phyloP scores from a whole-genome alignment of 371 early-diverging fungal species.

The Syncephalastrum sp. region DNA sequence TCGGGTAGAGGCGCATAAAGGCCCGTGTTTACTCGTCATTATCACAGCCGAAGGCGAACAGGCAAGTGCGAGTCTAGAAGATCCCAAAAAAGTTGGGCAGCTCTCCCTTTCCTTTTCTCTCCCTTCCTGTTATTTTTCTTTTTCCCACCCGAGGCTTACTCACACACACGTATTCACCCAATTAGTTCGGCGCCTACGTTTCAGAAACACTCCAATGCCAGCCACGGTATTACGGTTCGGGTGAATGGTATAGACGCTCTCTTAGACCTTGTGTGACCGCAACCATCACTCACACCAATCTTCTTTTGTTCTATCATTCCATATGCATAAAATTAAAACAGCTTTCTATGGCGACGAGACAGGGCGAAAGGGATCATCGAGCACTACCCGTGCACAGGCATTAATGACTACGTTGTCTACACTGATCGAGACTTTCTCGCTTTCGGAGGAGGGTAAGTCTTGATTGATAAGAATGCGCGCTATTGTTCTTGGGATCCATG shows the following conservation, averaged over 20 bases:
- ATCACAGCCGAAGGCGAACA: slow-evolving; percentile 36
- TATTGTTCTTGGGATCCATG: neutral
- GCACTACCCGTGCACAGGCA: slow-evolving; percentile 31
- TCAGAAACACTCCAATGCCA: slow-evolving; percentile 27
- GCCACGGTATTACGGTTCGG: slow-evolving; percentile 36
- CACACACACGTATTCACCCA: no score
- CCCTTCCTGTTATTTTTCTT: neutral
- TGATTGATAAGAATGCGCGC: neutral
- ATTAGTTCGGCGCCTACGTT: slow-evolving; percentile 37
- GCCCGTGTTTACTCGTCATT: slow-evolving; percentile 35
- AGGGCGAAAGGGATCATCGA: no score
- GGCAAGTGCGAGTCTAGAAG: slow-evolving; percentile 35
- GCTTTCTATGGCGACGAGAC: no score
- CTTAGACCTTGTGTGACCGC: no score
- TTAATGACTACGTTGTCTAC: slow-evolving; percentile 35
- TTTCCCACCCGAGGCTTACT: slow-evolving; percentile 12
- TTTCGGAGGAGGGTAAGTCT: slow-evolving; percentile 32
- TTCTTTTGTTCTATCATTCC: no score
- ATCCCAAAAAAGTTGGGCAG: neutral
- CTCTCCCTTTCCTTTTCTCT: neutral
- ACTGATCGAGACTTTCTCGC: slow-evolving; percentile 27
- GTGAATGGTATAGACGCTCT: slow-evolving; percentile 33
- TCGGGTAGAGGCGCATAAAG: slow-evolving; percentile 9
- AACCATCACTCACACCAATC: no score
- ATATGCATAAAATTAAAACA: no score